Evolutionary conservation across 441 rosid genomes (phyloP).

Genomic region (Adansonia madagascariensis): DNA sequence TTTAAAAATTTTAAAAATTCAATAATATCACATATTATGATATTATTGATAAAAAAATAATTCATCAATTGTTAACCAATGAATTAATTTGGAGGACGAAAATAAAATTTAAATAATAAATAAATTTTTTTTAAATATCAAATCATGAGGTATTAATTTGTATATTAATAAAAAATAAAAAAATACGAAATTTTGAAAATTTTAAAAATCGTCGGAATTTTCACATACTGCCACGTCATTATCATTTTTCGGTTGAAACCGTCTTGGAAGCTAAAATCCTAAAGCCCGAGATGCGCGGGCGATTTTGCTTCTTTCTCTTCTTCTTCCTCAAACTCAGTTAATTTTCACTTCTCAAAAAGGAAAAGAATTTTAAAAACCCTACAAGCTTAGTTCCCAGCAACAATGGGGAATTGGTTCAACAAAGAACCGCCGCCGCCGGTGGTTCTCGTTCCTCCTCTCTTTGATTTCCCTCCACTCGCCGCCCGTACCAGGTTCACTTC

Average conservation of each 20-base stretch:
- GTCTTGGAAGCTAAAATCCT: not conserved
- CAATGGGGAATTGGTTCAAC: slow-evolving; percentile 64
- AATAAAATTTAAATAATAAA: too few relatives aligned
- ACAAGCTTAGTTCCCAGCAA: not conserved
- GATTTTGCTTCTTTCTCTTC: not conserved
- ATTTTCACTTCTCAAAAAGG: not conserved
- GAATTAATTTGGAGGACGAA: too few relatives aligned
- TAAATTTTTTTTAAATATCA: too few relatives aligned
- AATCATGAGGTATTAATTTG: too few relatives aligned
- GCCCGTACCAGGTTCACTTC: slow-evolving; percentile 73
- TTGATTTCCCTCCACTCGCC: slow-evolving; percentile 90
- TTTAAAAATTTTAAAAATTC: too few relatives aligned
- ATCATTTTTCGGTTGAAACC: slow-evolving; percentile 12
- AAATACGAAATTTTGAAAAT: not conserved
- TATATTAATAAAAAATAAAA: too few relatives aligned
- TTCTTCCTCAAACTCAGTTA: not conserved
- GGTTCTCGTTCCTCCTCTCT: slow-evolving; percentile 91
- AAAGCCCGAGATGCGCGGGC: not conserved
- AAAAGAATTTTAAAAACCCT: not conserved
- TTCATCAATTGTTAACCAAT: too few relatives aligned
- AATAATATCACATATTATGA: too few relatives aligned
- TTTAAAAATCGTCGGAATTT: not conserved
- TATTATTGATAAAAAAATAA: too few relatives aligned
- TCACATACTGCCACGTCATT: slow-evolving; percentile 9
- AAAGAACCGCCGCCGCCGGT: slow-evolving; percentile 85